Conservation (phyloP, 192 early-diverging fungal species). For the Mortierella hygrophila region DNA sequence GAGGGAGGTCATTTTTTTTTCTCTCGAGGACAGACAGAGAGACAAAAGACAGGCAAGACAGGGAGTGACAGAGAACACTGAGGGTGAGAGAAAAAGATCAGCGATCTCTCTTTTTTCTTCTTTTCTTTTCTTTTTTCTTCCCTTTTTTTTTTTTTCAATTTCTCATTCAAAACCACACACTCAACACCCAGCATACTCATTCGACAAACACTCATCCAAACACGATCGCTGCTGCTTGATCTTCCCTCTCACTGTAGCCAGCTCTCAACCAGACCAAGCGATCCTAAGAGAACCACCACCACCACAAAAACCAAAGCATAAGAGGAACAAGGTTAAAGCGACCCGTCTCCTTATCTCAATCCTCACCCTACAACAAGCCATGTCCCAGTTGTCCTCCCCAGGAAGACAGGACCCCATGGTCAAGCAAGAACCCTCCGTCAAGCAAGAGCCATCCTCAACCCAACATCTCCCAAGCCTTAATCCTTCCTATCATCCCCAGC, state of each 20-base stretch:
- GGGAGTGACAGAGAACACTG: no score
- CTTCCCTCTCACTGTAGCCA: not conserved
- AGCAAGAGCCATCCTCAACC: constrained; percentile 7
- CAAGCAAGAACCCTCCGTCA: constrained; percentile 26
- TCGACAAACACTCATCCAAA: not conserved
- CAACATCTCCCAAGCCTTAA: constrained; percentile 5
- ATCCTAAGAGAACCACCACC: not conserved
- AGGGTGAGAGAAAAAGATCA: no score
- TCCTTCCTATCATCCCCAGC: constrained; percentile 13
- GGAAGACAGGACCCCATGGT: constrained; percentile 40
- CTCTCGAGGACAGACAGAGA: no score
- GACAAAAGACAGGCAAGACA: no score
- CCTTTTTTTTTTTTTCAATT: not conserved
- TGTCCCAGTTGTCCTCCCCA: constrained; percentile 23
- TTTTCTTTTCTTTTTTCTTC: not conserved
- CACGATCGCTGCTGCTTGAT: not conserved
- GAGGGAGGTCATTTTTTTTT: no score
- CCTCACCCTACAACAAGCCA: not conserved
- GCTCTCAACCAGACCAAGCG: not conserved
- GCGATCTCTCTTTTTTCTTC: not conserved
- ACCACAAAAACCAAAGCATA: not conserved
- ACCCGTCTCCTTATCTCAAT: not conserved
- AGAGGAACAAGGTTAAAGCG: constrained; percentile 11
- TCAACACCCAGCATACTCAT: not conserved
- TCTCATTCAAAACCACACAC: not conserved